Base-by-base conservation (phyloP, 768 basidiomycete species). In the Plicaturopsis crispa region DNA sequence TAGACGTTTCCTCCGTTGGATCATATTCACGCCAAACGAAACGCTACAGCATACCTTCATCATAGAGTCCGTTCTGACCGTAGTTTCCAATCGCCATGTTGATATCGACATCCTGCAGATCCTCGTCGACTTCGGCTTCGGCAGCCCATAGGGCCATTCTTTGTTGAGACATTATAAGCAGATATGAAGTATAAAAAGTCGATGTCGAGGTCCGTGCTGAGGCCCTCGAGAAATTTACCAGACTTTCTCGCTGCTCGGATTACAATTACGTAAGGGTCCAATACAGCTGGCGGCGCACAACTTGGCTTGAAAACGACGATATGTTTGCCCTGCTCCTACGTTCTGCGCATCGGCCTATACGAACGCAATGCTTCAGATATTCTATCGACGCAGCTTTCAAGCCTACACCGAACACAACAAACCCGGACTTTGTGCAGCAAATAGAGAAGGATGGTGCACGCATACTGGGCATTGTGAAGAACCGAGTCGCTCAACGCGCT, bases 61-160 rank as follows among this genome's bases (percentile, higher is more conserved):
- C 80, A 52, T 80, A 84, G 39, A 71, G 66, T 3, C 73, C 75
- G 48, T 66, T 75, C 52, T 78, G 80, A n/a, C 75, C 78, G 49
- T 80, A 83, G 51, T 65, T 78, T 42, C 75, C 81, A 43, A 82
- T 73, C 10, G 78, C 74, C 38, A 84, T 66, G 44, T 70, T 73
- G 32, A 87, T 66, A 49, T 85, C 83, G 24, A 81, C 80, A 50
- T 85, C 77, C 46, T 72, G 67, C 17, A 77, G 61, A 20, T 78
- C 87, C 42, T 87, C 84, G 44, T 89, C 87, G 43, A 86, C 68
- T 51, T 89, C 87, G 5, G 75, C 72, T 49, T 89, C 86, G 5
- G 80, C 67, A n/a, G 75, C 75, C 84, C 85, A 88, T 17, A 85
- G 51, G 21, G 79, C 67, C 40, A 75, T 73, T 22, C 84, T 73